Percentiles rank a stretch among this genome's conserved stretches.
Conservation (phyloP, 305 asterid species). For the Solanum aculeatissimum region DNA sequence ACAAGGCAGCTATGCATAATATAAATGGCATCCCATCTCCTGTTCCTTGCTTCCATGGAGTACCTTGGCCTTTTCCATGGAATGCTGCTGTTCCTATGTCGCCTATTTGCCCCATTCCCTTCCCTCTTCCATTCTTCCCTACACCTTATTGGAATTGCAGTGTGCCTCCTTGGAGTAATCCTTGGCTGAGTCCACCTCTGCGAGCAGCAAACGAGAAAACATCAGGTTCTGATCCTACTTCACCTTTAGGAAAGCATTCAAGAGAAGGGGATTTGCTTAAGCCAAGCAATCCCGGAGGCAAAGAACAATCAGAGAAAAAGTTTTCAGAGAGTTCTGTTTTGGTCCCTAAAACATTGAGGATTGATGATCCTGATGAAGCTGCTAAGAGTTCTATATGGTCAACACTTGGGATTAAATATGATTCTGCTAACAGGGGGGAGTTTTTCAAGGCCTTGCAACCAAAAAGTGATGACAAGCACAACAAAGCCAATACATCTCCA, state of each 20-base stretch:
- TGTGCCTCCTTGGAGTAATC: conserved; percentile 49
- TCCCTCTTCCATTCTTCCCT: conserved; percentile 49
- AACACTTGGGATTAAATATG: conserved; percentile 55
- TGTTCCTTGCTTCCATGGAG: conserved; percentile 36
- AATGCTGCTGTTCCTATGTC: conserved; percentile 37
- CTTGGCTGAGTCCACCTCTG: conserved; percentile 37
- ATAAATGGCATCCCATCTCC: conserved; percentile 29
- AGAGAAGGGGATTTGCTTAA: conserved; percentile 39
- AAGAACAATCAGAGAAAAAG: conserved; percentile 12
- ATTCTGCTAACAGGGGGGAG: conserved; percentile 28
- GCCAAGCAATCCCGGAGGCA: conserved; percentile 7
- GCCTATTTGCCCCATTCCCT: conserved; percentile 38
- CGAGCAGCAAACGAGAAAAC: conserved; percentile 10
- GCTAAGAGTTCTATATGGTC: conserved; percentile 72
- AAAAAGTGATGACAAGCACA: conserved; percentile 24
- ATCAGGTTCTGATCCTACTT: conserved; percentile 13
- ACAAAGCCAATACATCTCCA: conserved; percentile 8
- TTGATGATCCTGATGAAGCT: conserved; percentile 74
- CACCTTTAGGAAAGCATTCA: conserved; percentile 50
- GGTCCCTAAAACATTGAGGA: conserved; percentile 62
- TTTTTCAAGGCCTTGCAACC: conserved; percentile 60
- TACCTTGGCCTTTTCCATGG: conserved; percentile 57
- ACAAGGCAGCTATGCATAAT: conserved; percentile 24
- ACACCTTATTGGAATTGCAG: conserved; percentile 54
- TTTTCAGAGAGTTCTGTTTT: conserved; percentile 23